Evolutionary conservation across 139 green algal species (phyloP).

Genomic region (Coelastrella sp.): DNA sequence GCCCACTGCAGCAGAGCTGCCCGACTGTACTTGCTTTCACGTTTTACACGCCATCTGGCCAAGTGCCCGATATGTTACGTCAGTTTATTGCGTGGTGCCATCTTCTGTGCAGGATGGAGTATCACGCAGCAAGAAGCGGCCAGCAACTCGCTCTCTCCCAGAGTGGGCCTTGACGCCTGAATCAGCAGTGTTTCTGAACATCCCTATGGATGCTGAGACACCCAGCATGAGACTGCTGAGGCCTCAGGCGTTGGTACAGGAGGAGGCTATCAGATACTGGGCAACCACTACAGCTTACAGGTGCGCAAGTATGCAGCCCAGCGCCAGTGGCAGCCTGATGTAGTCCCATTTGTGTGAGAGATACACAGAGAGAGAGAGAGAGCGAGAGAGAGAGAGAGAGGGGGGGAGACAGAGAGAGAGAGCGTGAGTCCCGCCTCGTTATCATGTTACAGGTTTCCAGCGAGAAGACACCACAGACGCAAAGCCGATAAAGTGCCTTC

Average conservation of each 20-base stretch:
- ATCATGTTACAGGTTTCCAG: no score
- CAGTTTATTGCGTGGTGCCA: not conserved
- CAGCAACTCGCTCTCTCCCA: conserved; percentile 51
- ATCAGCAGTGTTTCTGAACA: conserved; percentile 72
- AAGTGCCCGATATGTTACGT: no score
- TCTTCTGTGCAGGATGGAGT: conserved; percentile 41
- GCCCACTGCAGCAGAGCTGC: no score
- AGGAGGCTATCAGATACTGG: conserved; percentile 75
- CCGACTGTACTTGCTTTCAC: no score
- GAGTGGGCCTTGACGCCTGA: conserved; percentile 51
- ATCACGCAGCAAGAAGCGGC: conserved; percentile 28
- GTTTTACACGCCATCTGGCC: no score
- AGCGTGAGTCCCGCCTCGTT: no score
- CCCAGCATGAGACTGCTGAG: conserved; percentile 73
- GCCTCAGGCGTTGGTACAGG: conserved; percentile 71
- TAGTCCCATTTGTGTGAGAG: not conserved
- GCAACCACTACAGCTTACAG: conserved; percentile 67
- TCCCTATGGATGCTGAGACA: conserved; percentile 82
- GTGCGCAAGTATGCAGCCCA: conserved; percentile 17
- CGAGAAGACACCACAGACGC: no score
- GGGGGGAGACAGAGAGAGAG: no score
- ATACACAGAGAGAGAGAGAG: no score
- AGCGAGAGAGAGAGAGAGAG: no score
- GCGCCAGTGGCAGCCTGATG: not conserved
- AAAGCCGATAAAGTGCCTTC: no score